Percentiles rank a stretch among this genome's conserved stretches.
Conservation (phyloP, 108 stramenopile species). For the Schizochytrium sp. region DNA sequence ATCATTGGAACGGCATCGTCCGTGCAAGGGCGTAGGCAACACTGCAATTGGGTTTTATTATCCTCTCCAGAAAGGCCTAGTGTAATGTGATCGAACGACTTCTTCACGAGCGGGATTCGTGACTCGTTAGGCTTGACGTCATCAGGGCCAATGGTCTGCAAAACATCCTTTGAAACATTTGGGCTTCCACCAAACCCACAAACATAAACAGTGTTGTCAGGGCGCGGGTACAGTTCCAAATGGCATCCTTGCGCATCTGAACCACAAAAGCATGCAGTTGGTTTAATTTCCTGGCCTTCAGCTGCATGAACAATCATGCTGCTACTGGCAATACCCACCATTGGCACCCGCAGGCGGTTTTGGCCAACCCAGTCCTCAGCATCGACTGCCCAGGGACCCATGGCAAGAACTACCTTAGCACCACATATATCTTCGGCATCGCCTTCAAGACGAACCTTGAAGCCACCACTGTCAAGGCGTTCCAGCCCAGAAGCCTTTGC, state of each 20-base stretch:
- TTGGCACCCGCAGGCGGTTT: slow-evolving; percentile 52
- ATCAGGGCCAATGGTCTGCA: slow-evolving; percentile 73
- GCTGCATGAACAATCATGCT: slow-evolving; percentile 65
- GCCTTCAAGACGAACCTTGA: neutral
- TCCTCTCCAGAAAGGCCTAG: slow-evolving; percentile 69
- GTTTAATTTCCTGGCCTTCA: slow-evolving; percentile 77
- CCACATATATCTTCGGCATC: neutral
- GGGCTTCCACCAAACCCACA: slow-evolving; percentile 95
- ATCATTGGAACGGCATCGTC: slow-evolving; percentile 93
- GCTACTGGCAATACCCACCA: slow-evolving; percentile 73
- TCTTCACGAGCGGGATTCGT: slow-evolving; percentile 84
- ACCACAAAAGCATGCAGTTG: slow-evolving; percentile 94
- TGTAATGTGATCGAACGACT: slow-evolving; percentile 82
- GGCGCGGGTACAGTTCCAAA: slow-evolving; percentile 73
- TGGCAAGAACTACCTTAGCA: slow-evolving; percentile 62
- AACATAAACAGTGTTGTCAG: slow-evolving; percentile 84
- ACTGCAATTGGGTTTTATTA: slow-evolving; percentile 62
- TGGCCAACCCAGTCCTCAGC: slow-evolving; percentile 66
- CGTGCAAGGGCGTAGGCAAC: slow-evolving; percentile 80
- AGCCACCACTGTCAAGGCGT: neutral
- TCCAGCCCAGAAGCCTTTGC: slow-evolving; percentile 66
- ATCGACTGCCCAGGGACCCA: slow-evolving; percentile 66
- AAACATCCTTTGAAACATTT: slow-evolving; percentile 85
- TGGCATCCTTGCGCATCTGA: slow-evolving; percentile 89
- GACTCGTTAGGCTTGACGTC: slow-evolving; percentile 84